Conservation (phyloP, 2,329 filamentous ascomycete genomes). For the Ustilaginoidea virens region DNA sequence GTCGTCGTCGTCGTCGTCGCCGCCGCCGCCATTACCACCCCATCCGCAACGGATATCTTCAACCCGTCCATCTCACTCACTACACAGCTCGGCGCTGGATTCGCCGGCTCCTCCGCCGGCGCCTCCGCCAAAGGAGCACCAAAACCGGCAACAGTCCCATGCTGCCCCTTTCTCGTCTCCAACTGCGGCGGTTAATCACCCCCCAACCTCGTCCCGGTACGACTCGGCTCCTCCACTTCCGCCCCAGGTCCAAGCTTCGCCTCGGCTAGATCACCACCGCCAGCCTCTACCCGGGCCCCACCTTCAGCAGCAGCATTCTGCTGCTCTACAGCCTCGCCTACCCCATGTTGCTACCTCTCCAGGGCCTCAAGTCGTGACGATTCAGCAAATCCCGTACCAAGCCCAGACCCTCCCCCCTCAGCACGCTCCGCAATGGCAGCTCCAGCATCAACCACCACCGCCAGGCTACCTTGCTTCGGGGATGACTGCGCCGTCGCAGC, state of each 20-base stretch:
- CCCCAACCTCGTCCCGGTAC: constrained; percentile 22
- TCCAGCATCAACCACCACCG: constrained; percentile 7
- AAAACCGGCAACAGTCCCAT: constrained; percentile 9
- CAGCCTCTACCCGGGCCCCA: constrained; percentile 7
- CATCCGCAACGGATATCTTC: too few species aligned
- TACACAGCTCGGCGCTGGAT: constrained; percentile 14
- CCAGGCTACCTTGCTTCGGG: too few species aligned
- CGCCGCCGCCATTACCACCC: constrained; percentile 59
- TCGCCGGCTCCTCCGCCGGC: constrained; percentile 36
- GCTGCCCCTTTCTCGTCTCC: constrained; percentile 13
- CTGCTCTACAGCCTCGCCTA: background rate
- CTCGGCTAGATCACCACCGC: constrained; percentile 1
- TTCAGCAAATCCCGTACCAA: constrained; percentile 2
- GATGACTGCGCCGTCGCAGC: constrained; percentile 4
- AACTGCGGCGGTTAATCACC: constrained; percentile 5
- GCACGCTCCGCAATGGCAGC: constrained; percentile 9
- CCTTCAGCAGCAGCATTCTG: constrained; percentile 6
- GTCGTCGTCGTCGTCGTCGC: constrained; percentile 15
- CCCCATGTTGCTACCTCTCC: background rate
- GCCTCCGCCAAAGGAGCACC: constrained; percentile 28
- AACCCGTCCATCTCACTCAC: constrained; percentile 22
- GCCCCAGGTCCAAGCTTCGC: constrained; percentile 12
- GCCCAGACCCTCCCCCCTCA: constrained; percentile 4
- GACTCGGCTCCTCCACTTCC: constrained; percentile 32
- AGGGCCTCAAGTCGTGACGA: constrained; percentile 1